Evolutionary conservation across 2,329 filamentous ascomycete genomes (phyloP).

Genomic region (Emmonsiellopsis sp.): DNA sequence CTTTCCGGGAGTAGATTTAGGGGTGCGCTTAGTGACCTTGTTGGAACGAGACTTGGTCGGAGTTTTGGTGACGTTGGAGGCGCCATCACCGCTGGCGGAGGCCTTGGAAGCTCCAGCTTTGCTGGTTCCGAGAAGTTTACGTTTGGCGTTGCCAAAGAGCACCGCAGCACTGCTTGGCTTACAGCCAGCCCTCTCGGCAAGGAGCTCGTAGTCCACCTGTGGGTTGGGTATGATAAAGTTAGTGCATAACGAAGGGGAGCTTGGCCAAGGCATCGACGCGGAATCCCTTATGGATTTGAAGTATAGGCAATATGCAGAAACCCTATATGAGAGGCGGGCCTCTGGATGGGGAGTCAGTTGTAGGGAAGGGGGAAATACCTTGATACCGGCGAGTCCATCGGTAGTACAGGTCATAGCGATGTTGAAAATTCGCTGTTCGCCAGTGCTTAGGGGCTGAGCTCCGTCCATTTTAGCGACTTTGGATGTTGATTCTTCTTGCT

Average conservation of each 20-base stretch:
- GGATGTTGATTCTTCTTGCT: background rate
- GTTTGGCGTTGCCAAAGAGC: conserved; percentile 28
- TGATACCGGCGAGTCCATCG: conserved; percentile 10
- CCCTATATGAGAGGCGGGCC: background rate
- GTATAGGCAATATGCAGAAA: background rate
- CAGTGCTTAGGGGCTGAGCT: conserved; percentile 10
- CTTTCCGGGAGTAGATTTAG: conserved; percentile 9
- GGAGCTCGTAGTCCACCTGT: conserved; percentile 31
- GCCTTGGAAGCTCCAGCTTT: background rate
- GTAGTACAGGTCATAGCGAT: conserved; percentile 11
- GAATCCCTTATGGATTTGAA: background rate
- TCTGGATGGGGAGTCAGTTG: no score
- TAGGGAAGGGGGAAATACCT: conserved; percentile 6
- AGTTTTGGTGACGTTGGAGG: background rate
- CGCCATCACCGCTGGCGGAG: conserved; percentile 1
- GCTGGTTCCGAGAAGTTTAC: conserved; percentile 23
- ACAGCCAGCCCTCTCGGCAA: conserved; percentile 27
- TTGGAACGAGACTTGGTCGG: conserved; percentile 7
- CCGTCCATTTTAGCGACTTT: conserved; percentile 7
- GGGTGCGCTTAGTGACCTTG: conserved; percentile 11
- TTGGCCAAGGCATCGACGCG: background rate
- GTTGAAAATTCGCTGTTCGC: conserved; percentile 17
- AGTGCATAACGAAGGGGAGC: background rate
- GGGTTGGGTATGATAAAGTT: background rate
- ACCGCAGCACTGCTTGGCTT: conserved; percentile 26